Evolutionary conservation across 768 basidiomycete genomes (phyloP).

Genomic region (Megacollybia marginata): DNA sequence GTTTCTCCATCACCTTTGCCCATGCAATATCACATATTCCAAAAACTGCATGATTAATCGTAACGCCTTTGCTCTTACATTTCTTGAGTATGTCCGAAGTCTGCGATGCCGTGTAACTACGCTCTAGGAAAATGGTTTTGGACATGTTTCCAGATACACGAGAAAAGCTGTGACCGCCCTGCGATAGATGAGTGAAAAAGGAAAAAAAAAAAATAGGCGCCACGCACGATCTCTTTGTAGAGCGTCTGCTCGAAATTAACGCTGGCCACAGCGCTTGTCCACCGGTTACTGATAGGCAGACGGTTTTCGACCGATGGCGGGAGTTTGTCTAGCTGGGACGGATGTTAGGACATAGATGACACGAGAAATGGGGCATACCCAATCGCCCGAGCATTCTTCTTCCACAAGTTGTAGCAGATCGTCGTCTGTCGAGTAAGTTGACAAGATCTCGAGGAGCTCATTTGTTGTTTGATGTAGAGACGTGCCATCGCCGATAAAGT

Average conservation of each 20-base stretch:
- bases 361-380: slow-evolving; percentile 9
- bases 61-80: slow-evolving; percentile 55
- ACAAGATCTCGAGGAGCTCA: slow-evolving; percentile 45
- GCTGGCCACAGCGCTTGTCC: slow-evolving; percentile 7
- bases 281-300: slow-evolving; percentile 1
- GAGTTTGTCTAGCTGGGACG: slow-evolving; percentile 10
- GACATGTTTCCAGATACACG: slow-evolving; percentile 27
- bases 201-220: neutral
- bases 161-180: slow-evolving; percentile 53
- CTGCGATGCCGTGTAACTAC: slow-evolving; percentile 17
- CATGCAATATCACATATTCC: slow-evolving; percentile 55
- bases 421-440: slow-evolving; percentile 13
- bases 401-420: neutral
- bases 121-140: slow-evolving; percentile 6
- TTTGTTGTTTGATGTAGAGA: slow-evolving; percentile 58
- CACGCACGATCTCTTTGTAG: slow-evolving; percentile 35
- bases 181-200: neutral
- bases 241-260: slow-evolving; percentile 42
- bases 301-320: slow-evolving; percentile 22
- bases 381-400: slow-evolving; percentile 4
- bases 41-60: slow-evolving; percentile 53
- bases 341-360: neutral
- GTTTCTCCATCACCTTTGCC: slow-evolving; percentile 24
- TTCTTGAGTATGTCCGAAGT: slow-evolving; percentile 42
- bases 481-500: slow-evolving; percentile 66